Conservation (phyloP, 306 rosid species). For the Rosa rugosa region DNA sequence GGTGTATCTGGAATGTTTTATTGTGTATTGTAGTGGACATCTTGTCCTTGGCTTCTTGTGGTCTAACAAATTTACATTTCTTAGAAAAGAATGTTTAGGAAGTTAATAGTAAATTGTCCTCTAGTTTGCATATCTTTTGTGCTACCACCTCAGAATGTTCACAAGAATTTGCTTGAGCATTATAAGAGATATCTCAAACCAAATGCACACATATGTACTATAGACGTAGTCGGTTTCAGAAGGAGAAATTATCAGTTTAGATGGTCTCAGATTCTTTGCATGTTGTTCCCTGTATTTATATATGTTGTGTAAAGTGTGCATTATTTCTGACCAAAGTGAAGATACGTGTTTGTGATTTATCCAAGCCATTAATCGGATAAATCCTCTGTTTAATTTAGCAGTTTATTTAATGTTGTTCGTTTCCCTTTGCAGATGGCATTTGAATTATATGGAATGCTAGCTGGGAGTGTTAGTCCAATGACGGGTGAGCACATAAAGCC, state of each 20-base stretch:
- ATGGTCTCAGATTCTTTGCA: background rate
- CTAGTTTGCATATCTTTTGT: background rate
- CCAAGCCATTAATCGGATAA: background rate
- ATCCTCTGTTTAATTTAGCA: background rate
- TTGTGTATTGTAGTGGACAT: background rate
- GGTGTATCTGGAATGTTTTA: background rate
- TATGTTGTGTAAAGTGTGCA: background rate
- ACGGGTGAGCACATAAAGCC: constrained; percentile 94
- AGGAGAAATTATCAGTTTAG: background rate
- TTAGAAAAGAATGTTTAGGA: background rate
- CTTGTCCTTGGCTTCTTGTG: background rate
- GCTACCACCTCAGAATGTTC: background rate
- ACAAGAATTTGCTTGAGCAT: background rate
- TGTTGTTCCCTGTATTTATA: background rate
- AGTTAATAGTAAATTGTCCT: background rate
- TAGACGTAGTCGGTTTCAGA: background rate
- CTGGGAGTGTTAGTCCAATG: constrained; percentile 78
- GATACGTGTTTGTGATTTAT: background rate
- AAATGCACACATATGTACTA: background rate
- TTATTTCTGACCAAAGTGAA: constrained; percentile 1
- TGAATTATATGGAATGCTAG: constrained; percentile 93
- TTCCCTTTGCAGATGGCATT: constrained; percentile 71
- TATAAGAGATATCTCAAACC: background rate
- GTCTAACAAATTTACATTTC: background rate
- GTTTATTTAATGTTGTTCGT: background rate